Base-by-base conservation (phyloP, 345 rosid genomes). In the Geranium rotundifolium region DNA sequence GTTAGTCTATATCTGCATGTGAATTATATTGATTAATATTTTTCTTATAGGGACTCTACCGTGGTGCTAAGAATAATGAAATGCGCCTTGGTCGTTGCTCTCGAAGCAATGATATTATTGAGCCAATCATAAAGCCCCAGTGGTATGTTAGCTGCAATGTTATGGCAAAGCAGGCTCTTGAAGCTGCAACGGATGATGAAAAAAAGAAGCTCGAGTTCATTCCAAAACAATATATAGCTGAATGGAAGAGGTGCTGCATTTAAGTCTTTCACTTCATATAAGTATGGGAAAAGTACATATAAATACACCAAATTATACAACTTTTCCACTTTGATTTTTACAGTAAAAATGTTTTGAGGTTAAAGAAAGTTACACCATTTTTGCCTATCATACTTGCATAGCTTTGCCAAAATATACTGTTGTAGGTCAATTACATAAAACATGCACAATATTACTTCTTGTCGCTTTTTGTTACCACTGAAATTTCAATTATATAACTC, bases 81-180 rank as follows among this genome's bases (percentile, higher is more conserved):
- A 93, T 93, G 97, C 81, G 89, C 58, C 90, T 93, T 79, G 97
- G 96, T 55, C 67, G 74, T 69, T 88, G 90, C 73, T 81, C 89
- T 72, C 86, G 99, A 80, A 90, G 78, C 70, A 77, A 65, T 65
- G 97, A 90, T 73, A 84, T 93, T 69, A 70, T 88, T 31, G 97
- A 90, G 76, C 99, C 97, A 39, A 68, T 90, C 86, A 80, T 90
- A 71, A 93, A 88, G 83, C 96, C 96, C 49, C 97, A 90, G 56
- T 90, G 99, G 99, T 93, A 76, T 59, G 96, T 93, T 49, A 73
- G 74, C 50, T 90, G 96, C 75, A 67, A 77, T 67, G 74, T 39
- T 73, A 78, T 93, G 77, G 99, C 81, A 18, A 86, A 77, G 74
- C 77, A 84, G 65, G 96, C 92, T 73, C 97, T 93, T 60, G 84